phyloP scores from a whole-genome alignment of 179 eudicot species.

The Beta corolliflora region DNA sequence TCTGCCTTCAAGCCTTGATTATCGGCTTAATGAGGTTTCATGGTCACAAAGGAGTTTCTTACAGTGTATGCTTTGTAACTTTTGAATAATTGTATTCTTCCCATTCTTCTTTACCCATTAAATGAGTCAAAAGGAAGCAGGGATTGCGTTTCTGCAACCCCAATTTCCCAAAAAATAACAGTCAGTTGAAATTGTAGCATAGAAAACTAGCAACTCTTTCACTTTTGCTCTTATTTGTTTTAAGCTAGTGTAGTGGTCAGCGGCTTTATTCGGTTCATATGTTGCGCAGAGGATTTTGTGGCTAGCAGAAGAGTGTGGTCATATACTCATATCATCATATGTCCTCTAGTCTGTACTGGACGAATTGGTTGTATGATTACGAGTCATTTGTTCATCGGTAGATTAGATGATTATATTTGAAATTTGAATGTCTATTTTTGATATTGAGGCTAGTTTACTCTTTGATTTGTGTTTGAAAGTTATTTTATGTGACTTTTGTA shows the following conservation, averaged over 20 bases:
- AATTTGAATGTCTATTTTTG: background rate
- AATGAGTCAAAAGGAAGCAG: conserved; percentile 10
- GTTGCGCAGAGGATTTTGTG: conserved; percentile 11
- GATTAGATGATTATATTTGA: conserved; percentile 2
- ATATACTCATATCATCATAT: background rate
- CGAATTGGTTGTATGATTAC: conserved; percentile 22
- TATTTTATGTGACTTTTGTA: too few species aligned
- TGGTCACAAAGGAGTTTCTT: conserved; percentile 5
- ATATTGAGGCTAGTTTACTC: background rate
- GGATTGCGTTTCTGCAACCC: background rate
- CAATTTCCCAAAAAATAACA: conserved; percentile 16
- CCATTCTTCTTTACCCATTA: conserved; percentile 19
- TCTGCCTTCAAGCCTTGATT: conserved; percentile 81
- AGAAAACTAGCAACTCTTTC: conserved; percentile 22
- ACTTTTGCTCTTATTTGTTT: background rate
- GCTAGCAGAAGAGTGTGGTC: conserved; percentile 19
- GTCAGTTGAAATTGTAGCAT: conserved; percentile 25
- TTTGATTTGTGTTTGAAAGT: background rate
- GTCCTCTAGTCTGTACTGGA: background rate
- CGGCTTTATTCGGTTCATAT: conserved; percentile 13
- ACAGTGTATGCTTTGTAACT: conserved; percentile 22
- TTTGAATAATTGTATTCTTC: conserved; percentile 4
- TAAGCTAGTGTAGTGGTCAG: conserved; percentile 12
- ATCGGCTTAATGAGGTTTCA: background rate
- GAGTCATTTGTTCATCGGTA: conserved; percentile 5